Evolutionary conservation across 1,139 yeast species (phyloP).

Genomic region (Geotrichum siamense): DNA sequence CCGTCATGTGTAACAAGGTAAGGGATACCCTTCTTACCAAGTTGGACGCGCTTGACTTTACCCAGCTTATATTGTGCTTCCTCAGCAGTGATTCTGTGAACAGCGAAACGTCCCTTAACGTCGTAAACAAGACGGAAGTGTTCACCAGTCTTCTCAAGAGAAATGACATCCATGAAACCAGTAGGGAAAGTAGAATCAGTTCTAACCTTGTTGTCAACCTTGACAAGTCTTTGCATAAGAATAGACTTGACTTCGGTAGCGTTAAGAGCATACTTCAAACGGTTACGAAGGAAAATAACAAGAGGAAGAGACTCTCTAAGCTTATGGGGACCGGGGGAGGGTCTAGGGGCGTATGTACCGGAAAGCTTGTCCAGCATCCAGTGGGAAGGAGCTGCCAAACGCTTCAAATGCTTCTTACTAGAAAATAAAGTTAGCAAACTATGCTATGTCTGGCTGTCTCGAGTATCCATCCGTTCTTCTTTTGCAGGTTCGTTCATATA

Average conservation of each 20-base stretch:
- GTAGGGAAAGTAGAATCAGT: conserved; percentile 98
- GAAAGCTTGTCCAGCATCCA: conserved; percentile 99
- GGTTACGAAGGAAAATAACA: conserved; percentile 97
- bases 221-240: conserved; percentile 98
- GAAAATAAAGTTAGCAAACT: not conserved
- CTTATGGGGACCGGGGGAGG: conserved; percentile 99
- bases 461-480: not conserved
- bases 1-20: conserved; percentile 99
- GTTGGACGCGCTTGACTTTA: conserved; percentile 94
- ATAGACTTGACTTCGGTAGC: conserved; percentile 99
- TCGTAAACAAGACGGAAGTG: conserved; percentile 98
- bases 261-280: conserved; percentile 98
- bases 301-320: conserved; percentile 98
- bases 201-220: conserved; percentile 99
- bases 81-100: conserved; percentile 98
- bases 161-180: conserved; percentile 98
- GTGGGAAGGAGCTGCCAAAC: conserved; percentile 99
- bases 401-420: conserved; percentile 93
- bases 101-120: conserved; percentile 97
- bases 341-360: conserved; percentile 99
- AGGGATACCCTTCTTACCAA: conserved; percentile 97
- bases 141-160: conserved; percentile 97
- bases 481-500: not conserved
- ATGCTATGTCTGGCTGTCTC: not conserved
- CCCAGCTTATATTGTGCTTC: conserved; percentile 97